These are phyloP conservation scores for Gastrolobium villosum DNA, from an alignment of 306 rosid genomes.

Conservation along the genomic window DNA sequence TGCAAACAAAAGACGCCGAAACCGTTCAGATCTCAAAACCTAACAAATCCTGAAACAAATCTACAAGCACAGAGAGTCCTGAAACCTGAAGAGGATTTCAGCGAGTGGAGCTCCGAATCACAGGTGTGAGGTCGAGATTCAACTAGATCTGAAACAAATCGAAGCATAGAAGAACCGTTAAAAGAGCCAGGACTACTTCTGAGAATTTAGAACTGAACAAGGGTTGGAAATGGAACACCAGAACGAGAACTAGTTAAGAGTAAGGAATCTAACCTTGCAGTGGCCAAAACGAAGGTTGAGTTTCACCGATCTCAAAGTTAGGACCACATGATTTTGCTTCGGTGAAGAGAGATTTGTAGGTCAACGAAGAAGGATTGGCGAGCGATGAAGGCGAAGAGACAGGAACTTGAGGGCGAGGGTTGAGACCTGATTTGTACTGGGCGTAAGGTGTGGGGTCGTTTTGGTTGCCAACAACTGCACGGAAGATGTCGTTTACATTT, in stretches of 20 bases:
- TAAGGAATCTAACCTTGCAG: slow-evolving; percentile 67
- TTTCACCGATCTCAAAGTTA: slow-evolving; percentile 53
- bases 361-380: slow-evolving; percentile 62
- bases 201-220: slow-evolving; percentile 27
- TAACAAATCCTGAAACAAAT: slow-evolving; percentile 31
- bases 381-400: slow-evolving; percentile 22
- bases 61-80: slow-evolving; percentile 21
- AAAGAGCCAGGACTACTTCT: neutral
- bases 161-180: neutral
- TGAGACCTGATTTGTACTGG: slow-evolving; percentile 51
- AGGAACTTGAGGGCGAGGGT: slow-evolving; percentile 42
- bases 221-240: slow-evolving; percentile 53
- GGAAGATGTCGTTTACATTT: slow-evolving; percentile 52
- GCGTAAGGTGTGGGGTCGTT: slow-evolving; percentile 49
- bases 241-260: slow-evolving; percentile 39
- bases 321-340: slow-evolving; percentile 4
- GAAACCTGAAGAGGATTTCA: slow-evolving; percentile 54
- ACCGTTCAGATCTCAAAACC: slow-evolving; percentile 49
- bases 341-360: slow-evolving; percentile 44
- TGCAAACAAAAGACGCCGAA: slow-evolving; percentile 34
- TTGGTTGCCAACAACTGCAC: slow-evolving; percentile 28
- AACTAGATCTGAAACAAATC: slow-evolving; percentile 67
- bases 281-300: neutral
- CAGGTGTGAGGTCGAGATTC: neutral
- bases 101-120: slow-evolving; percentile 39